Base-by-base conservation (phyloP, 2,329 filamentous ascomycete species). In the Neophaeococcomyces aloes region DNA sequence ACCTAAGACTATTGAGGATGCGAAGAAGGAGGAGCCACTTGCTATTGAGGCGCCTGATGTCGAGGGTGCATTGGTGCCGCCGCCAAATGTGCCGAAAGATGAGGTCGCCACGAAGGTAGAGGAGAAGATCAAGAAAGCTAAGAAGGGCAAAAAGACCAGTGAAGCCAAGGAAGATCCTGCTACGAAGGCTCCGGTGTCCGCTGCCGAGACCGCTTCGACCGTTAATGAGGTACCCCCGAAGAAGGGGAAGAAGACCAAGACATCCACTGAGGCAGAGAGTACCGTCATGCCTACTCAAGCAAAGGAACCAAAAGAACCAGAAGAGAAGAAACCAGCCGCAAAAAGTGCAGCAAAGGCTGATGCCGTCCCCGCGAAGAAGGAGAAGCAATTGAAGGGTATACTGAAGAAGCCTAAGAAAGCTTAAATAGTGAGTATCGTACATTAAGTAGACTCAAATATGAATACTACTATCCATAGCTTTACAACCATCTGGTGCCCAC, bases 1-100 rank as follows among this genome's bases (percentile, higher is more conserved):
- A 4, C 21, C 11, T 5, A 10, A 42, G 19, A 64, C 69, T 15
- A 61, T 68, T 45, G 67, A 65, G 48, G 57, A 59, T 25, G 48
- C 17, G 25, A 17, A 65, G 43, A 57, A 54, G 14, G 45, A 38
- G n/a, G 38, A 41, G 10, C 30, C 4, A 10, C 32, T 38, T 32
- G 32, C 43, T 23, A 38, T 50, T 25, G 48, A 59, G 18, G 59
- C 64, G 31, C 51, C 56, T 18, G 58, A 59, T 44, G 59, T 57
- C 13, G 48, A 36, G 17, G 13, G 45, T 18, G 38, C 48, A 38
- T 40, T 48, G 14, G 40, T 49, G 29, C 48, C 57, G 48, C 55
- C 56, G 7, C 48, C 57, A 32, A 61, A 61, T 50, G 56, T 58
- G 8, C 47, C 55, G 8, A 53, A 54, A n/a, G 50, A 53, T 13